Evolutionary conservation across 208 protist genomes (phyloP), one percentile per base, ranked within the genome.

Genomic region (Lotmaria passim): DNA sequence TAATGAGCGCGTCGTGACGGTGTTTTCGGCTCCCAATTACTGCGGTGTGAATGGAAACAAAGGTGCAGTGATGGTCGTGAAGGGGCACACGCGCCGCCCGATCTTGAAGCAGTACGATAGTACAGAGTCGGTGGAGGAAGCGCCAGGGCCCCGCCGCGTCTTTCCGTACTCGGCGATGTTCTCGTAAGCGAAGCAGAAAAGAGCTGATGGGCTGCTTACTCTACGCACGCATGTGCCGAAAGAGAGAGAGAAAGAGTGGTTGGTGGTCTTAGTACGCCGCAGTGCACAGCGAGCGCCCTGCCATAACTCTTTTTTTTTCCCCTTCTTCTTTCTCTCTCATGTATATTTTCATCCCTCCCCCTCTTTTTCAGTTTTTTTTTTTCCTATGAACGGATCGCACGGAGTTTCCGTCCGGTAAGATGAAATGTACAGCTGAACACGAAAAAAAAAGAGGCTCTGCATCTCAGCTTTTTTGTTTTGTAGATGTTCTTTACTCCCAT

Each of bases 11-110:
- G 78, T 89, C 3, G 64, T 94, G 39, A 92, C 86, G 3, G 66
- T 92, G 4, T 94, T 94, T 46, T 92, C 86, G 10, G 89, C 84
- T 11, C 84, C 86, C 7, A 94, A 94, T 60, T 94, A 91, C 78
- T 88, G 86, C 61, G 86, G 86, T 21, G 70, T 86, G 23, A 89
- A 82, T 72, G 69, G 71, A 3, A 95, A 95, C 71, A 76, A 78
- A 8, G 90, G 85, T 10, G 90, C 90, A 3, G 77, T 93, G 31
- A 78, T 83, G n/a, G 28, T 95, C 1, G 71, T 95, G 2, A 74
- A 61, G 28, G 60, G 62, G 7, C 61, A 58, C 39, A 39, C 52
- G 5, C 71, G 70, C 55, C 73, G 80, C 36, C 69, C 71, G 12
- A 78, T 90, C 30, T 83, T 89, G 43, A 53, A 69, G 31, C 75